Evolutionary conservation across 345 rosid genomes (phyloP), one percentile per base, ranked within the genome.

Genomic region (Eucalyptus curtisii): DNA sequence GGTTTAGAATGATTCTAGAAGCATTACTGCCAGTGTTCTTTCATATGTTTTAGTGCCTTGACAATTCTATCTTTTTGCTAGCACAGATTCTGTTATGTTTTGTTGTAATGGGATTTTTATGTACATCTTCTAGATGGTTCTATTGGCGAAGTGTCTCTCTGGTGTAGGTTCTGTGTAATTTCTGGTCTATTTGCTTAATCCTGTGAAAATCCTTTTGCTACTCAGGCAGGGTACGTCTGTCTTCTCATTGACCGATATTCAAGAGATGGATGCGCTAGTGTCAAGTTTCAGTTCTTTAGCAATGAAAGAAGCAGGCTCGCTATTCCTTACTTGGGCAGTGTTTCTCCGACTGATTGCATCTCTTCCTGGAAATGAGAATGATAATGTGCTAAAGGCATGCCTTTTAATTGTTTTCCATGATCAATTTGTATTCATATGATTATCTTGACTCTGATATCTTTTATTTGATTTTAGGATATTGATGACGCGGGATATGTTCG

Each of bases 291-390:
- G 91, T 92, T 90, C 91, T 53, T 90, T 91, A 59, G 97, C 94
- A 90, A 92, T 91, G 92, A 95, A 92, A 94, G 98, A 97, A 91
- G 93, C 95, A 48, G 98, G 97, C 79, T 96, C 96, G 7, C 92
- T 98, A 49, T 88, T 96, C 90, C 95, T 96, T 88, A 91, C 98
- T 66, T 98, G 99, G 99, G 99, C 99, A 25, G 98, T 95, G 64
- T 98, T 95, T 91, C 93, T 98, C 89, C 95, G 98, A 94, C 97
- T 98, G 88, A 88, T 97, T 86, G 91, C 94, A 48, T 96, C 99
- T 40, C 97, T 98, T 88, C 97, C 96, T 82, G 95, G 92, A 86
- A 93, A 92, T 90, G 99, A 95, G 92, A 96, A 95, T 86, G 91
- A 79, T 92, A 90, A 88, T 90, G 90, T 92, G 87, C 89, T 97